Evolutionary conservation across 345 rosid species (phyloP).

Genomic region (Rhizophora apiculata): DNA sequence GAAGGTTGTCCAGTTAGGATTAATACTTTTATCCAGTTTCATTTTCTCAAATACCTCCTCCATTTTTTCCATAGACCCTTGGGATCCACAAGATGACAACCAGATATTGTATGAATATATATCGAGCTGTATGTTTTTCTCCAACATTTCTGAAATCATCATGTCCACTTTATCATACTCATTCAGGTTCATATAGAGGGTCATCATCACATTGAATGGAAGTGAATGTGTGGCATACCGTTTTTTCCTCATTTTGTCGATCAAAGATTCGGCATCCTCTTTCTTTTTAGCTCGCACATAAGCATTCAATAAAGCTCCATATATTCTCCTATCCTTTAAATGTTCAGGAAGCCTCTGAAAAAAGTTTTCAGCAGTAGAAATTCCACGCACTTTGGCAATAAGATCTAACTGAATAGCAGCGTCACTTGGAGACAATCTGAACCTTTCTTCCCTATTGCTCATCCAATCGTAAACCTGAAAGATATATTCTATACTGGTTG

Average conservation of each 20-base stretch:
- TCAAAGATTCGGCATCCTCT: conserved; percentile 67
- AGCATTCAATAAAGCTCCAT: conserved; percentile 78
- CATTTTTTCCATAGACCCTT: conserved; percentile 65
- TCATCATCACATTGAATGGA: conserved; percentile 96
- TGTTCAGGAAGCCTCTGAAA: conserved; percentile 51
- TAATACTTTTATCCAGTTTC: conserved; percentile 53
- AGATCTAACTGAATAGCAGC: conserved; percentile 94
- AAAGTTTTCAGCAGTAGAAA: conserved; percentile 63
- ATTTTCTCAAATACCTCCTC: conserved; percentile 71
- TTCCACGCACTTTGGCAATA: conserved; percentile 73
- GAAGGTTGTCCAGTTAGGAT: conserved; percentile 87
- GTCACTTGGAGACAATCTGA: conserved; percentile 67
- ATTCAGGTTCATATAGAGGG: conserved; percentile 79
- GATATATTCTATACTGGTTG: background rate
- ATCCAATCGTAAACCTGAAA: conserved; percentile 90
- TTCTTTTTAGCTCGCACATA: conserved; percentile 57
- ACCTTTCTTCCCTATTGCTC: conserved; percentile 70
- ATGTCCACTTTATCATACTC: conserved; percentile 69
- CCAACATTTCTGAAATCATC: conserved; percentile 73
- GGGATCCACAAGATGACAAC: conserved; percentile 77
- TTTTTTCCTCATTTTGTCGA: conserved; percentile 62
- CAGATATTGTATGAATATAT: conserved; percentile 89
- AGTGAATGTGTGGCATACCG: conserved; percentile 62
- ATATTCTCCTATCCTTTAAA: conserved; percentile 75
- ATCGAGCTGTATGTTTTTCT: conserved; percentile 64